These are phyloP conservation scores for Wallacemonas sp. DNA, from an alignment of 208 protist species.

Conservation along the genomic window DNA sequence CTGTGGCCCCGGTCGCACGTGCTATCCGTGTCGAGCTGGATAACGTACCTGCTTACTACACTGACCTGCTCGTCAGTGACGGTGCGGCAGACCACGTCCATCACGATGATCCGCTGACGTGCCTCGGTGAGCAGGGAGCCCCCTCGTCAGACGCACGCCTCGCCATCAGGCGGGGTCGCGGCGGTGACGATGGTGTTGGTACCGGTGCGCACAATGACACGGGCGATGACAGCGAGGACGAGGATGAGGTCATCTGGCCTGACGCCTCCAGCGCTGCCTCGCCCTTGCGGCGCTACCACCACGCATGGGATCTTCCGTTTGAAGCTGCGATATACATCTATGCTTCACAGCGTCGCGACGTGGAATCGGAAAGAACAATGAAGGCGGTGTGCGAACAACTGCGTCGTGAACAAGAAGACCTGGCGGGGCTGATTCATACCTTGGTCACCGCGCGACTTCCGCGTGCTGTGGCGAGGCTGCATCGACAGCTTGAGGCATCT, in stretches of 20 bases:
- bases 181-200: not conserved
- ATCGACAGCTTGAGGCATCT: conserved; percentile 1
- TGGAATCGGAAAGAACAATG: not conserved
- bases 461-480: not conserved
- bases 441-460: not conserved
- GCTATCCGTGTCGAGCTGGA: not conserved
- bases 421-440: not conserved
- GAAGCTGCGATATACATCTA: conserved; percentile 8
- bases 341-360: not conserved
- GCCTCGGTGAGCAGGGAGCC: no score
- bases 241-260: not conserved
- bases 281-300: conserved; percentile 1
- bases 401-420: not conserved
- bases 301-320: conserved; percentile 8
- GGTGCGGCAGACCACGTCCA: not conserved
- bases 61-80: not conserved
- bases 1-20: no score
- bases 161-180: no score
- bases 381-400: not conserved
- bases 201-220: no score
- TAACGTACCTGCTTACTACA: conserved; percentile 5
- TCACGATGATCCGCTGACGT: not conserved
- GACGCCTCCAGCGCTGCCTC: not conserved
- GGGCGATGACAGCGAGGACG: not conserved
- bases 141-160: no score